Evolutionary conservation across 305 asterid species (phyloP).

Genomic region (Petunia hybrid): DNA sequence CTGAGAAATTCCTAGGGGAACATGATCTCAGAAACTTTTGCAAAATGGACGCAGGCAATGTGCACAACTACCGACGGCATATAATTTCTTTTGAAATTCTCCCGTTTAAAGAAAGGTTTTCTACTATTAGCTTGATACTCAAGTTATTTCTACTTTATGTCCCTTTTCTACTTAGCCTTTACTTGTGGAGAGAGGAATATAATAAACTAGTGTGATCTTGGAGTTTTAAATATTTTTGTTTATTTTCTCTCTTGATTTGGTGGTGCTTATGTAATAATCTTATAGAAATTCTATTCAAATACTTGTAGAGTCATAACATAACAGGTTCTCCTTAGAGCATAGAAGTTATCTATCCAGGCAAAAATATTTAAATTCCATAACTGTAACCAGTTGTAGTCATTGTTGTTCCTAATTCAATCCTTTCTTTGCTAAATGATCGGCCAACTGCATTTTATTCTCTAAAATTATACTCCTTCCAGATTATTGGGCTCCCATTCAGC

Average conservation of each 20-base stretch:
- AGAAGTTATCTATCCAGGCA: too few species aligned
- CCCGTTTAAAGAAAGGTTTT: slow-evolving; percentile 77
- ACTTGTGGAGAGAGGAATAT: background rate
- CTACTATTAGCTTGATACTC: slow-evolving; percentile 32
- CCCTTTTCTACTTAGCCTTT: background rate
- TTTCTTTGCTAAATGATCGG: too few species aligned
- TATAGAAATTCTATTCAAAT: too few species aligned
- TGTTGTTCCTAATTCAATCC: too few species aligned
- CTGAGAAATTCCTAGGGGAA: slow-evolving; percentile 82
- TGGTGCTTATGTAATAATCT: background rate
- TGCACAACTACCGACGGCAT: slow-evolving; percentile 77
- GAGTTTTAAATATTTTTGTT: slow-evolving; percentile 9
- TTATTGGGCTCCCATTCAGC: too few species aligned
- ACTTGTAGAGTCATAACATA: too few species aligned
- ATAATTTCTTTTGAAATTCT: slow-evolving; percentile 68
- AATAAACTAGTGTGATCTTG: background rate
- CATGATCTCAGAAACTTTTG: slow-evolving; percentile 98
- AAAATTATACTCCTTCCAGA: too few species aligned
- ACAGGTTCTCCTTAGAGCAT: too few species aligned
- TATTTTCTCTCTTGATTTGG: background rate
- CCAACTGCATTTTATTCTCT: too few species aligned
- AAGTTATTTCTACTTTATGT: background rate
- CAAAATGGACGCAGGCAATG: slow-evolving; percentile 97
- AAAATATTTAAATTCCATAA: too few species aligned
- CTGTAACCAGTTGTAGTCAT: too few species aligned